Base-by-base conservation (phyloP, 805 yeast genomes). In the Huiozyma sinensis region DNA sequence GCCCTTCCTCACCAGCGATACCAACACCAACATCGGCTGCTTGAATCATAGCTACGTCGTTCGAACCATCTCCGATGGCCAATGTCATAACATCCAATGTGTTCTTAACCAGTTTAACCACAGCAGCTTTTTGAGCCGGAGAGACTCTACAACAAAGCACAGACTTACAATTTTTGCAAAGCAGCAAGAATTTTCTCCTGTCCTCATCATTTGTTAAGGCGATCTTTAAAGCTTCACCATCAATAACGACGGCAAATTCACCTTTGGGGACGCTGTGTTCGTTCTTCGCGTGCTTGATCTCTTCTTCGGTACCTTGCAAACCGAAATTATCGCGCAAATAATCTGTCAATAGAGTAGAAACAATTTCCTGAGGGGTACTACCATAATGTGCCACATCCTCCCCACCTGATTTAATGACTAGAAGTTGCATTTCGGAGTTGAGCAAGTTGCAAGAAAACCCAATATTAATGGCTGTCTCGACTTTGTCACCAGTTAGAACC, bases 1-100 rank as follows among this genome's bases (percentile, higher is more conserved):
- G 68, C 58, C 95, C 95, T 68, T 84, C 95, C 67, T 84, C 94
- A 65, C 95, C 95, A 3, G 89, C 89, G 57, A 84, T 84, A 67
- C 95, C 95, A 45, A 84, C 83, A 57, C 95, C 95, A 40, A 84
- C 81, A 64, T 84, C 81, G 1, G 94, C 92, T 12, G 88, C 79
- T 61, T 84, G 95, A 53, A 84, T 84, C 95, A 84, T 84, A 6
- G 94, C 89, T 46, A 84, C 95, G 66, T 84, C 95, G 59, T 84
- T 84, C 10, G 94, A 80, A 43, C 95, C 95, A 64, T 84, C 95
- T 53, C 95, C 95, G 57, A 84, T 83, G 6, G 94, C 90, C 47
- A 84, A 66, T 0, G 94, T 84, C 89, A 84, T 84, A 28, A 84
- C 95, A 50, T 78, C 78, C 40, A 84, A 66, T 13, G 78, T 73